phyloP scores from a whole-genome alignment of 352 stramenopile species.

The Blastocystis hominis region DNA sequence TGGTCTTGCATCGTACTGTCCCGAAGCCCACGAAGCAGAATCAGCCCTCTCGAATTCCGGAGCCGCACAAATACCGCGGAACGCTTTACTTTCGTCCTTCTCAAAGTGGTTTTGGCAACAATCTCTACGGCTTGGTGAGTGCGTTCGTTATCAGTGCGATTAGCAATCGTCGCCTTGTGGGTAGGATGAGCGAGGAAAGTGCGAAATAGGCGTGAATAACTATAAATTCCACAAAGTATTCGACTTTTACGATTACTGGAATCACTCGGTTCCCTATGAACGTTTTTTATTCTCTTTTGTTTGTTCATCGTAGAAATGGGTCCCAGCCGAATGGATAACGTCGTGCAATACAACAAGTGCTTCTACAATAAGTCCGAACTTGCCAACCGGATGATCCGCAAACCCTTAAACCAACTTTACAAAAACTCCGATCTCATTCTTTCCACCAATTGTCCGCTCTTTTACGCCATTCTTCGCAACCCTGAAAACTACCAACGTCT shows the following conservation, averaged over 20 bases:
- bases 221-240: constrained; percentile 6
- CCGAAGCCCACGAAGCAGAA: too few relatives aligned
- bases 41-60: too few relatives aligned
- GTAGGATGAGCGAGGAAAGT: neutral
- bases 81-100: neutral
- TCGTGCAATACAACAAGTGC: constrained; percentile 23
- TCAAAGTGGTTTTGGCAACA: constrained; percentile 33
- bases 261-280: neutral
- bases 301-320: neutral
- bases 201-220: neutral
- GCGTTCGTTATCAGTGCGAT: constrained; percentile 24
- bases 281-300: neutral
- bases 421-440: neutral
- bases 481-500: neutral
- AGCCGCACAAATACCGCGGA: neutral
- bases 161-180: neutral
- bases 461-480: neutral
- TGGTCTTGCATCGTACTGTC: too few relatives aligned
- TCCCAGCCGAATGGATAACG: neutral
- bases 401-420: neutral
- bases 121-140: constrained; percentile 23
- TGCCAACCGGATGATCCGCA: neutral
- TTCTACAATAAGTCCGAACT: neutral
- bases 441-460: constrained; percentile 31
- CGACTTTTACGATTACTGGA: constrained; percentile 33